phyloP scores from a whole-genome alignment of 768 basidiomycete species.

The Mycena vulgaris region DNA sequence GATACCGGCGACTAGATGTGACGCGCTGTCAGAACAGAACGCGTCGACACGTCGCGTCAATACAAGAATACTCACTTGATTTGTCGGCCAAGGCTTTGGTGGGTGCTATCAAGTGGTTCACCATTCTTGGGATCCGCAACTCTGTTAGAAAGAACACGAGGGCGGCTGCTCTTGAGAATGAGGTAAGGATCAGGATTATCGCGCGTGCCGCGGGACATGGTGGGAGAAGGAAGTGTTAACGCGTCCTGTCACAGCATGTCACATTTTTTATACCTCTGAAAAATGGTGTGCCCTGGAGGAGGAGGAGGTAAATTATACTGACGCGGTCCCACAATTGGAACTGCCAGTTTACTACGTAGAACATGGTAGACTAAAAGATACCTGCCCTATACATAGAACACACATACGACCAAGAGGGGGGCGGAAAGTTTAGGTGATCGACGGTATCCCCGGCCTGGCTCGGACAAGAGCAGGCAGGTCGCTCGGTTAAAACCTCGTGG shows the following conservation, averaged over 20 bases:
- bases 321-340: too few species aligned
- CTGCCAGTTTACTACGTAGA: too few species aligned
- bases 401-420: too few species aligned
- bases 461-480: too few species aligned
- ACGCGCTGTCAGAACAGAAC: not conserved
- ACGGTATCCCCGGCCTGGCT: too few species aligned
- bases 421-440: too few species aligned
- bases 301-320: too few species aligned
- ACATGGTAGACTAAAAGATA: too few species aligned
- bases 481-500: too few species aligned
- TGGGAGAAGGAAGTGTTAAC: not conserved
- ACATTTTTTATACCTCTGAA: slow-evolving; percentile 3
- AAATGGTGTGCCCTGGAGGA: too few species aligned
- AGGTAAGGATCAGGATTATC: slow-evolving; percentile 2
- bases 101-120: not conserved
- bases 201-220: not conserved
- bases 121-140: slow-evolving; percentile 12
- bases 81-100: not conserved
- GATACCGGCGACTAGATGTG: not conserved
- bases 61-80: slow-evolving; percentile 9
- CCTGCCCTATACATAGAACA: too few species aligned
- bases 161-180: not conserved
- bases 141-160: not conserved
- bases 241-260: not conserved
- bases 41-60: not conserved